Conservation (phyloP, 352 stramenopile species). For the Pythium chondricola region DNA sequence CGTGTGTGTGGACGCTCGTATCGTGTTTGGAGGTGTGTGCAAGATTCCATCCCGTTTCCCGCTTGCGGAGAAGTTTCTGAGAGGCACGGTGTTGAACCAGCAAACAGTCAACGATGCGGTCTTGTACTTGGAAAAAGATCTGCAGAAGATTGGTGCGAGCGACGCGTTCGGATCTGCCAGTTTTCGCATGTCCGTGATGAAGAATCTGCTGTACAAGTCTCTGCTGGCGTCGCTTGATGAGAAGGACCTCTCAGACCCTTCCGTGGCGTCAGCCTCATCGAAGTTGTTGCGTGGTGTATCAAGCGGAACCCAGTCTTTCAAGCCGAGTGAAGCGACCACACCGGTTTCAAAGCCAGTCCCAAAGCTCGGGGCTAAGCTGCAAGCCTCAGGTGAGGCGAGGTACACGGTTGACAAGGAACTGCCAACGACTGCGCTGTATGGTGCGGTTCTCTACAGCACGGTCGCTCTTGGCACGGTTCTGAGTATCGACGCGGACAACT, state of each 20-base stretch:
- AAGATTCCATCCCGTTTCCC: conserved; percentile 17
- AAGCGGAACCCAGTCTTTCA: conserved; percentile 24
- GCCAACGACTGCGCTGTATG: conserved; percentile 20
- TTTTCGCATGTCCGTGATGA: conserved; percentile 27
- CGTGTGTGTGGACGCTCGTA: conserved; percentile 15
- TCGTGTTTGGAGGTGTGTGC: conserved; percentile 36
- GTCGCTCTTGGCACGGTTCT: conserved; percentile 14
- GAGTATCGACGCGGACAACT: conserved; percentile 21
- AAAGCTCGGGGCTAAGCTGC: conserved; percentile 33
- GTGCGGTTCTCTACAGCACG: conserved; percentile 26
- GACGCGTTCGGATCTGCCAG: conserved; percentile 20
- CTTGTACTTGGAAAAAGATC: conserved; percentile 10
- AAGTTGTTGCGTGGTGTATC: conserved; percentile 19
- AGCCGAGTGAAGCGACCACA: conserved; percentile 13
- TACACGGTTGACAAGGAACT: conserved; percentile 35
- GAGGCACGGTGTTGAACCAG: conserved; percentile 13
- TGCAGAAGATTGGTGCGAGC: conserved; percentile 23
- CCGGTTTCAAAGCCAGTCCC: conserved; percentile 28
- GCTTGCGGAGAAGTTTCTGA: conserved; percentile 20
- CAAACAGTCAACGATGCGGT: conserved; percentile 11
- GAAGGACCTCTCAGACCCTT: conserved; percentile 4
- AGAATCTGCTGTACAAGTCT: conserved; percentile 28
- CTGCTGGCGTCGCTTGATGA: conserved; percentile 9
- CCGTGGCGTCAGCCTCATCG: conserved; percentile 12
- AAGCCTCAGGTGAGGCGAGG: conserved; percentile 35